Evolutionary conservation across 2,329 filamentous ascomycete genomes (phyloP).

Genomic region (Alternaria burnsii): DNA sequence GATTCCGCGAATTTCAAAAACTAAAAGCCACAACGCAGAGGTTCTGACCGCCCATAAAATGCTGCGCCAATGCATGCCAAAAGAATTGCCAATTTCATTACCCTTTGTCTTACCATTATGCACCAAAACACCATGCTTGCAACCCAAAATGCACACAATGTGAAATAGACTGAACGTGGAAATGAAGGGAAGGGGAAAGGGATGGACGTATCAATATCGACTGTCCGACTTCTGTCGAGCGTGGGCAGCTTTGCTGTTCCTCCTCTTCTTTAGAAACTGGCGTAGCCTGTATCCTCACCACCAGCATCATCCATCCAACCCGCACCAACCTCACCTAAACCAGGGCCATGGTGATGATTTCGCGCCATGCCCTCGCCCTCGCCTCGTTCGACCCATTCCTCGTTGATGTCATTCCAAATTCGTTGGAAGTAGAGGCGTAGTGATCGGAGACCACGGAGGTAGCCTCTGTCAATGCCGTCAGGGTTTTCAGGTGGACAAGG

Average conservation of each 20-base stretch:
- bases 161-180: slow-evolving; percentile 1
- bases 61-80: slow-evolving; percentile 15
- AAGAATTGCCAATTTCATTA: slow-evolving; percentile 17
- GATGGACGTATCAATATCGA: background rate
- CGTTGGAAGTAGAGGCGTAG: slow-evolving; percentile 84
- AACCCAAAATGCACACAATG: background rate
- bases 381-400: slow-evolving; percentile 55
- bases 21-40: background rate
- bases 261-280: slow-evolving; percentile 41
- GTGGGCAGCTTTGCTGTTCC: background rate
- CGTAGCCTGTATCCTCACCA: slow-evolving; percentile 48
- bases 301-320: slow-evolving; percentile 49
- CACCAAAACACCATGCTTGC: slow-evolving; percentile 20
- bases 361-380: slow-evolving; percentile 53
- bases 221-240: background rate
- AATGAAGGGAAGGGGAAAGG: background rate
- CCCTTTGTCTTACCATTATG: slow-evolving; percentile 15
- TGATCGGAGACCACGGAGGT: slow-evolving; percentile 82
- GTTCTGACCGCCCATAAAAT: slow-evolving; percentile 10
- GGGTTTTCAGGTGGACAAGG: slow-evolving; percentile 84
- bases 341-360: slow-evolving; percentile 42
- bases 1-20: background rate
- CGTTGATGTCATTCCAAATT: slow-evolving; percentile 80
- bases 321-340: slow-evolving; percentile 40
- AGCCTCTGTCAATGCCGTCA: slow-evolving; percentile 83